These are phyloP conservation scores for Marchantia paleacea DNA, from an alignment of 225 moss, liverwort and hornwort genomes.

Conservation along the genomic window DNA sequence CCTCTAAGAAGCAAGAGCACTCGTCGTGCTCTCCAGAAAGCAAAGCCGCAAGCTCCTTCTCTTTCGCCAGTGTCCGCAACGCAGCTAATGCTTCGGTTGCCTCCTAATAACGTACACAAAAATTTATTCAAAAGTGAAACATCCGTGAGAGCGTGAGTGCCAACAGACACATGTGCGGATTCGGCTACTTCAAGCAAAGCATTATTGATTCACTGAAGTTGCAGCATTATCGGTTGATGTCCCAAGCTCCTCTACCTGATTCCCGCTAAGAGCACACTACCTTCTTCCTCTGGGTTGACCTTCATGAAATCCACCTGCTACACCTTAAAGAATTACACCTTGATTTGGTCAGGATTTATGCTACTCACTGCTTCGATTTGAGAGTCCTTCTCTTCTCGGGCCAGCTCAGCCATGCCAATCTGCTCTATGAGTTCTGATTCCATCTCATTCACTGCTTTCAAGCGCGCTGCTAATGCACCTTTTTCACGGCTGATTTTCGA, in stretches of 20 bases:
- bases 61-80: constrained; percentile 66
- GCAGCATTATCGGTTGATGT: no score
- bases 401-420: constrained; percentile 87
- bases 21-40: constrained; percentile 82
- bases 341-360: background rate
- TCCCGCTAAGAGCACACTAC: background rate
- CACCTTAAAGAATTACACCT: background rate
- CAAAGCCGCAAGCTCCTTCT: constrained; percentile 80
- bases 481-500: constrained; percentile 79
- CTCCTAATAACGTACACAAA: constrained; percentile 43
- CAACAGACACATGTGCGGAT: background rate
- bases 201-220: background rate
- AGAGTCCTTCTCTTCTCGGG: constrained; percentile 74
- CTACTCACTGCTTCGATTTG: constrained; percentile 72
- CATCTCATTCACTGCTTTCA: constrained; percentile 66
- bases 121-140: background rate
- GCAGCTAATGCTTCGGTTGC: constrained; percentile 62
- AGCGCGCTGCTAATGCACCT: constrained; percentile 65
- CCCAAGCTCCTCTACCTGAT: background rate
- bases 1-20: constrained; percentile 88
- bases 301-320: background rate
- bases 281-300: background rate
- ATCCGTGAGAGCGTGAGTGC: background rate
- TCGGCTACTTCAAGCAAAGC: background rate
- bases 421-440: constrained; percentile 80